A percentile compares a stretch with the other conserved stretches of the same genome.
phyloP scores from a whole-genome alignment of 495 filamentous ascomycete genomes.

The Letharia columbiana region DNA sequence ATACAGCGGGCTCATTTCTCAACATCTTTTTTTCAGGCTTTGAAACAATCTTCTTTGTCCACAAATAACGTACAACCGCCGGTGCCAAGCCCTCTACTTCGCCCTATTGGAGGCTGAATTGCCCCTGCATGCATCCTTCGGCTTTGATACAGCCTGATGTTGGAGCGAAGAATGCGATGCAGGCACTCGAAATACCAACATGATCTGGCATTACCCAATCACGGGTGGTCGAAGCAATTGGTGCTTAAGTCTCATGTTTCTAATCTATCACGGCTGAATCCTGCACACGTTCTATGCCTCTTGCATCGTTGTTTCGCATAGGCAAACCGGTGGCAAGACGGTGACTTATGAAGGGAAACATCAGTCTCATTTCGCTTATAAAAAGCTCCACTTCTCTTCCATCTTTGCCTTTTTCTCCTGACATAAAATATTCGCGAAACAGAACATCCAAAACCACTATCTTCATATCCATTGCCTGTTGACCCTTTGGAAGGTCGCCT shows the following conservation, averaged over 20 bases:
- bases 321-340: not conserved
- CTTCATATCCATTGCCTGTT: not conserved
- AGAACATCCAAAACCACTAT: not conserved
- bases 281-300: not conserved
- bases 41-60: too few relatives aligned
- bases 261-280: not conserved
- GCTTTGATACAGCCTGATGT: not conserved
- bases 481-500: not conserved
- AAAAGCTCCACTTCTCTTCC: not conserved
- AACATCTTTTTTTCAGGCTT: too few relatives aligned
- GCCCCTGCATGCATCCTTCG: not conserved
- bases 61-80: not conserved
- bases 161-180: not conserved
- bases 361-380: not conserved
- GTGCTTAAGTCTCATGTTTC: not conserved
- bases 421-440: not conserved
- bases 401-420: not conserved
- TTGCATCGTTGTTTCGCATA: not conserved
- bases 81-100: not conserved
- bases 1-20: too few relatives aligned
- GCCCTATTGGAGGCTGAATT: not conserved
- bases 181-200: not conserved
- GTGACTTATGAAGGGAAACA: not conserved
- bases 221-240: not conserved
- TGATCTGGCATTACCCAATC: not conserved